These are phyloP conservation scores for Rauvolfia tetraphylla DNA, from an alignment of 257 asterid genomes.

Conservation along the genomic window DNA sequence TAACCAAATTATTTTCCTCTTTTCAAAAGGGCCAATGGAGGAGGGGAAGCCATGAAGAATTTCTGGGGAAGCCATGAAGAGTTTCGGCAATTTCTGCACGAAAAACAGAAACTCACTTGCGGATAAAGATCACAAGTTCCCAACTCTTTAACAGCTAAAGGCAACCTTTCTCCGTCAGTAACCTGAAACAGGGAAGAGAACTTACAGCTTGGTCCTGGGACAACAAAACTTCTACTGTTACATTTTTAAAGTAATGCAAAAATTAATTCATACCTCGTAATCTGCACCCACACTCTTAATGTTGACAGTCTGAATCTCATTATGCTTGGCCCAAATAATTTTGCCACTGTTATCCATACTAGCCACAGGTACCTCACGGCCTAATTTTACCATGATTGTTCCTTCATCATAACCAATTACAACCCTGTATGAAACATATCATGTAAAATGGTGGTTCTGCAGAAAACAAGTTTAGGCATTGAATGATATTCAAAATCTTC, in stretches of 20 bases:
- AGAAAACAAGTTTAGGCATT: not conserved
- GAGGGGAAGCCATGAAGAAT: too few species aligned
- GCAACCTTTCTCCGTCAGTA: slow-evolving; percentile 94
- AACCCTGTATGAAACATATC: slow-evolving; percentile 46
- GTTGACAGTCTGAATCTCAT: slow-evolving; percentile 95
- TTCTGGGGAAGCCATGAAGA: not conserved
- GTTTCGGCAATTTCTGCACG: not conserved
- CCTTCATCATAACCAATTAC: slow-evolving; percentile 99
- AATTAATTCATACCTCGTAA: slow-evolving; percentile 56
- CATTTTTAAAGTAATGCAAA: not conserved
- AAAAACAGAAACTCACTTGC: slow-evolving; percentile 51
- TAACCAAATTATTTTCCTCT: not conserved
- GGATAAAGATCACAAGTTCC: slow-evolving; percentile 99
- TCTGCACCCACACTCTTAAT: slow-evolving; percentile 89
- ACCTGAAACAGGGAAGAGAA: slow-evolving; percentile 44
- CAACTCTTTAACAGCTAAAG: slow-evolving; percentile 91
- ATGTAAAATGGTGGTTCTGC: not conserved
- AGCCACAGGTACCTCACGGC: slow-evolving; percentile 95
- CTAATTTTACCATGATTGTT: slow-evolving; percentile 94
- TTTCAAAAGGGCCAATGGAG: not conserved
- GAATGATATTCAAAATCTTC: not conserved
- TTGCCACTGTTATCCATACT: slow-evolving; percentile 98
- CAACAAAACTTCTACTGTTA: not conserved
- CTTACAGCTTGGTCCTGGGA: not conserved
- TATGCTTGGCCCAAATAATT: slow-evolving; percentile 96